Percentiles rank a stretch among this genome's conserved stretches.
Conservation (phyloP, 1,139 yeast species). For the Hyphopichia fennica region DNA sequence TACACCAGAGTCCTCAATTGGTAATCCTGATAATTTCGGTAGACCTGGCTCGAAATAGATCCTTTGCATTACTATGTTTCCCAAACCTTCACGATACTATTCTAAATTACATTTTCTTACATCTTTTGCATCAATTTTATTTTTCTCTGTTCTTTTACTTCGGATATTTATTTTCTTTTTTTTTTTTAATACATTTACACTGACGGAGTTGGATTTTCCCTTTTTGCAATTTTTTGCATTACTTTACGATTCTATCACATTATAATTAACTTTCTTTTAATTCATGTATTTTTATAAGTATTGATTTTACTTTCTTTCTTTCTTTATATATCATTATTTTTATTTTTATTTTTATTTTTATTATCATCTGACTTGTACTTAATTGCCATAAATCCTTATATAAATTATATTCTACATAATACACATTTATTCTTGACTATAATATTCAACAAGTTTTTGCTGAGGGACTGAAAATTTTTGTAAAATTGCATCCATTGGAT, state of each 20-base stretch:
- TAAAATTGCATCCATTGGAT: conserved; percentile 22
- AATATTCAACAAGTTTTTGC: conserved; percentile 37
- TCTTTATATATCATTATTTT: not conserved
- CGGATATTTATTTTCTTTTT: conserved; percentile 5
- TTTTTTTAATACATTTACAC: not conserved
- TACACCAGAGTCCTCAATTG: conserved; percentile 22
- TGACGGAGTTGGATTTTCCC: conserved; percentile 6
- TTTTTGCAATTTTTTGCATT: conserved; percentile 5
- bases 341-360: not conserved
- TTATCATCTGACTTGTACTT: not conserved
- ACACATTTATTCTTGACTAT: conserved; percentile 19
- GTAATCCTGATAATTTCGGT: not conserved
- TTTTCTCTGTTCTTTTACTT: not conserved
- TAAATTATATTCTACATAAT: not conserved
- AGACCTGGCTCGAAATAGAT: not conserved
- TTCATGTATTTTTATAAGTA: not conserved
- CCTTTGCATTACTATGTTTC: too few species aligned
- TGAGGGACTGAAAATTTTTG: conserved; percentile 32
- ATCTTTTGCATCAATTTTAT: too few species aligned
- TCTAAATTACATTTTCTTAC: too few species aligned
- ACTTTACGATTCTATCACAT: not conserved
- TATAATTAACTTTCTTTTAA: not conserved
- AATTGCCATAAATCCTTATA: too few species aligned
- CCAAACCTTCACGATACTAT: too few species aligned
- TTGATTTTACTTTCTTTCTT: not conserved